Evolutionary conservation across 1,284 basidiomycete genomes (phyloP).

Genomic region (Naganishia liquefaciens): DNA sequence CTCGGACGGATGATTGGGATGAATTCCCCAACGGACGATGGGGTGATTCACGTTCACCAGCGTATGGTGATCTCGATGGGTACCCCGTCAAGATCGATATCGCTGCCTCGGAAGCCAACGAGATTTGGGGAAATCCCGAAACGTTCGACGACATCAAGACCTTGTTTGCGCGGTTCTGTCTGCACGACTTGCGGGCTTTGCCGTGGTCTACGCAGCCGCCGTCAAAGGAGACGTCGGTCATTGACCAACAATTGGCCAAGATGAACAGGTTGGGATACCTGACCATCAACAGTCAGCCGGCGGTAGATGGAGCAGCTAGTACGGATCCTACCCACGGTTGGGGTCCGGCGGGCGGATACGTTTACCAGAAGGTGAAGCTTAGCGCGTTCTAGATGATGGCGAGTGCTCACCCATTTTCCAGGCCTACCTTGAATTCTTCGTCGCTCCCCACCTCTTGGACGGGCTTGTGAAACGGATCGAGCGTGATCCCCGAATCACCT

Average conservation of each 20-base stretch:
- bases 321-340: slow-evolving; percentile 88
- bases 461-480: slow-evolving; percentile 82
- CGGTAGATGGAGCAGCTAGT: slow-evolving; percentile 87
- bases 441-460: slow-evolving; percentile 70
- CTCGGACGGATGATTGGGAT: slow-evolving; percentile 95
- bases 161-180: slow-evolving; percentile 82
- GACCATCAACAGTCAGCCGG: slow-evolving; percentile 98
- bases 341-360: slow-evolving; percentile 85
- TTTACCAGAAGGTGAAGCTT: slow-evolving; percentile 85
- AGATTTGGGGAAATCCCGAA: slow-evolving; percentile 85
- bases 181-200: slow-evolving; percentile 68
- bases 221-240: slow-evolving; percentile 80
- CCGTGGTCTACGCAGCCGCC: slow-evolving; percentile 95
- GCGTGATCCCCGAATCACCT: slow-evolving; percentile 85
- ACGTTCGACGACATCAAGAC: slow-evolving; percentile 60
- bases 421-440: slow-evolving; percentile 98
- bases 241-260: slow-evolving; percentile 73
- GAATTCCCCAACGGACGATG: slow-evolving; percentile 99
- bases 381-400: background rate
- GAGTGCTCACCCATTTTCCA: slow-evolving; percentile 46
- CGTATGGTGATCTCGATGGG: slow-evolving; percentile 95
- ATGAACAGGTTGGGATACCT: slow-evolving; percentile 90
- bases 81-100: slow-evolving; percentile 86
- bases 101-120: slow-evolving; percentile 59
- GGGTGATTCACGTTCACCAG: slow-evolving; percentile 93